Base-by-base conservation (phyloP, 768 basidiomycete species). In the Agaricus blazei region DNA sequence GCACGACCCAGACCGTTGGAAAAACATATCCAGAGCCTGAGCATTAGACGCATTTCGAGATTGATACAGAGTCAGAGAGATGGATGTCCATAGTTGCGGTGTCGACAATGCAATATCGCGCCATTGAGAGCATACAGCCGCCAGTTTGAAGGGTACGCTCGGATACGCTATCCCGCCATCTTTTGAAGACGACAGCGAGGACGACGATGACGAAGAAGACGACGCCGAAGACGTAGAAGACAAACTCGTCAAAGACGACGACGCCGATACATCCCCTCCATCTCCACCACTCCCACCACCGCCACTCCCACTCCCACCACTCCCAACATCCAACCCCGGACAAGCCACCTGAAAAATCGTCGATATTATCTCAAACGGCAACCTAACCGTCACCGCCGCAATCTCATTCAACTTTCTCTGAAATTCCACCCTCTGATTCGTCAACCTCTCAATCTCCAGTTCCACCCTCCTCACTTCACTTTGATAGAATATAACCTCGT, bases 21-120 rank as follows among this genome's bases (percentile, higher is more conserved):
- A 54, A 29, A 54, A 48, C 37, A 46, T 41, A 7, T 54, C 53
- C 6, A 54, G 28, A 3, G 53, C 53, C 23, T 19, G 8, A 1
- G 53, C 53, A 14, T 54, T 54, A 4, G 46, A 41, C n/a, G n/a
- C n/a, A 1, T 27, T 37, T 15, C 37, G 5, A 36, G 37, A 42
- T 29, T 52, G 46, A 43, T 55, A 55, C 0, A 59, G 34, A 3
- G 54, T 51, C 12, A 59, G 48, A 0, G 55, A 40, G 38, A 56
- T 45, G 34, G 54, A 59, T 8, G 53, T 51, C 58, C 58, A 59
- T 1, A 59, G 38, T 12, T 52, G 53, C 5, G 54, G 58, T 19
- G 45, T 59, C 0, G 49, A 55, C 2, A 56, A 37, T 11, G 51
- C 50, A 15, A 59, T 45, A 3, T 52, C 43, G 1, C 58, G 49